A percentile compares a stretch with the other conserved stretches of the same genome.
Conservation (phyloP, 768 basidiomycete species). For the Pleurotus platypus region DNA sequence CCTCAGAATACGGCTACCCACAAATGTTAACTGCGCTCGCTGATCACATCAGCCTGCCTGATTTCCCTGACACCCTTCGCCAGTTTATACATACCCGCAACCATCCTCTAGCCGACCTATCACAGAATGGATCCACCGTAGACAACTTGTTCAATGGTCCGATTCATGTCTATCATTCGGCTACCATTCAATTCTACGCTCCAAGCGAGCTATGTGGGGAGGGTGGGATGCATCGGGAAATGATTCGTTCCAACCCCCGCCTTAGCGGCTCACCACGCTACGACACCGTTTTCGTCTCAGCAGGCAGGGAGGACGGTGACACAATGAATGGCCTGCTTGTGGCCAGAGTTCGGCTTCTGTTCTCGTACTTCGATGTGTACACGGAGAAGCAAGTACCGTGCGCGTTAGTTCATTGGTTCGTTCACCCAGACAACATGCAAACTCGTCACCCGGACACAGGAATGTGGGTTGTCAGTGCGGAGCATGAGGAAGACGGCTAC, state of each 20-base stretch:
- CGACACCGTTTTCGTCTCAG: constrained; percentile 23
- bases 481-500: constrained; percentile 2
- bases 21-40: neutral
- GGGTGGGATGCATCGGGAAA: constrained; percentile 18
- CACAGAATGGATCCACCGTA: neutral
- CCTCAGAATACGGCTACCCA: neutral
- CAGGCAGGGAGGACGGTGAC: constrained; percentile 4
- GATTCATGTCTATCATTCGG: constrained; percentile 2
- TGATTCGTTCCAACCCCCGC: constrained; percentile 24
- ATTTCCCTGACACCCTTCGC: neutral
- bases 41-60: neutral
- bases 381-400: constrained; percentile 16
- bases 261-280: constrained; percentile 15
- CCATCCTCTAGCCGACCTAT: neutral
- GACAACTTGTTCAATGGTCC: neutral
- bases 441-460: constrained; percentile 11
- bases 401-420: constrained; percentile 29
- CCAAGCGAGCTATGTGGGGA: constrained; percentile 20
- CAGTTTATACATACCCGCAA: neutral
- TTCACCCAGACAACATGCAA: constrained; percentile 2
- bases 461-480: constrained; percentile 16
- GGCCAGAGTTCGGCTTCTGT: constrained; percentile 23
- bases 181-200: constrained; percentile 14
- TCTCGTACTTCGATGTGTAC: constrained; percentile 17
- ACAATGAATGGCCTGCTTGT: constrained; percentile 23